Base-by-base conservation (phyloP, 495 filamentous ascomycete genomes). In the Cudoniella acicularis region DNA sequence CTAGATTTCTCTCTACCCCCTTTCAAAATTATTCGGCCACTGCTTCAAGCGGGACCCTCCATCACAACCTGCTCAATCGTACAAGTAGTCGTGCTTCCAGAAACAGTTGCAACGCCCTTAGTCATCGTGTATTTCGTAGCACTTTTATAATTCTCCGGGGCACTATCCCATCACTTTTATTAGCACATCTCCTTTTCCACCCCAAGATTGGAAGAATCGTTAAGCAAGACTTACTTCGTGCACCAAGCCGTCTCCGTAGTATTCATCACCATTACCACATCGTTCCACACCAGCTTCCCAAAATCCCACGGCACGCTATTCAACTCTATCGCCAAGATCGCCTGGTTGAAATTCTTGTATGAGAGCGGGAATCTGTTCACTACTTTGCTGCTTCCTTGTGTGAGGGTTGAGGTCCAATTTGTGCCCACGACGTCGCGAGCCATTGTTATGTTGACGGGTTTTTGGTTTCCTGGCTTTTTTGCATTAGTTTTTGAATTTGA, bases 301-400 rank as follows among this genome's bases (percentile, higher is more conserved):
- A 75, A 76, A 50, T 71, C 61, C 69, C 72, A 77, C 18, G 50
- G 52, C 10, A 72, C 68, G 20, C 70, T 67, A 2, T 61, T 65
- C 2, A 72, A 63, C 50, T 76, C 70, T 45, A 77, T 75, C 16
- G 73, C 70, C 30, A 74, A 70, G 1, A 76, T 42, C 2, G 63
- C 70, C 50, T 75, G 70, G 55, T 73, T 74, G 54, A 76, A 73
- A 1, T 69, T 72, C 60, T 78, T 76, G 26, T 41, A 47, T 1
- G 54, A 71, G 65, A 73, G 60, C 0, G 68, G 45, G 27, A 74
- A 75, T 2, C 51, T 64, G n/a, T 67, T 61, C 4, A 62, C 63
- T 8, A 66, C 67, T 3, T 48, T 52, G 6, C 63, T 48, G 21
- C 68, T 63, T 1, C 49, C 66, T 13, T 1, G 20, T 3, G 18